A percentile compares a stretch with the other conserved stretches of the same genome.
These are phyloP conservation scores for Rosellinia necatrix DNA, from an alignment of 2,329 filamentous ascomycete genomes.

Conservation along the genomic window DNA sequence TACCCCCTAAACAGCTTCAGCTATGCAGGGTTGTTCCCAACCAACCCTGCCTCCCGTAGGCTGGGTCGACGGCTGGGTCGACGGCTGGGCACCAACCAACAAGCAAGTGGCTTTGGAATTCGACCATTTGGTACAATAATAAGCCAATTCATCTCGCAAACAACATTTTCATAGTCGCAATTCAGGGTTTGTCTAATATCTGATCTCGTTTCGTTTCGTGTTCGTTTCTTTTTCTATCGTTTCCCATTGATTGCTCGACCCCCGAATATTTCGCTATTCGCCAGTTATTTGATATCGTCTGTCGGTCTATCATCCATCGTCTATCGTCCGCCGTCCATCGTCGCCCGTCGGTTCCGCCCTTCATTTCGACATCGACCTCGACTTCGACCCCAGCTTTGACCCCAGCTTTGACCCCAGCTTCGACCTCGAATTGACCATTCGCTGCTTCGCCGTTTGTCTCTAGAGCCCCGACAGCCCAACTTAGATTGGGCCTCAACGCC, in stretches of 20 bases:
- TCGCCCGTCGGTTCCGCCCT: background rate
- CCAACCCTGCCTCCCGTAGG: too few relatives aligned
- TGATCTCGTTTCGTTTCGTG: background rate
- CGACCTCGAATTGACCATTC: too few relatives aligned
- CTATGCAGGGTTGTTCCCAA: too few relatives aligned
- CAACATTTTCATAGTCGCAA: too few relatives aligned
- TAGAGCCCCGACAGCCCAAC: too few relatives aligned
- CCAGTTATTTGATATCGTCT: background rate
- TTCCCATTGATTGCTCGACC: background rate
- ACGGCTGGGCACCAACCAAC: too few relatives aligned
- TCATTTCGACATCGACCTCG: background rate
- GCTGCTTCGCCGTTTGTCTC: too few relatives aligned
- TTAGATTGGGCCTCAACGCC: constrained; percentile 2
- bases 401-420: background rate
- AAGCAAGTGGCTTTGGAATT: background rate
- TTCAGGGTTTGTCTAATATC: background rate
- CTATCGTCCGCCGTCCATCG: background rate
- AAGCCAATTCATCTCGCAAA: background rate
- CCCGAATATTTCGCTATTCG: background rate
- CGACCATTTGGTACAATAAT: background rate
- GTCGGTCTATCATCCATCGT: background rate
- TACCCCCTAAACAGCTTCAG: background rate
- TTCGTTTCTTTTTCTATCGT: background rate
- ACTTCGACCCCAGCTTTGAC: background rate
- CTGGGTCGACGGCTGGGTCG: too few relatives aligned